These are phyloP conservation scores for Wallacemonas sp. DNA, from an alignment of 208 protist species.

Conservation along the genomic window DNA sequence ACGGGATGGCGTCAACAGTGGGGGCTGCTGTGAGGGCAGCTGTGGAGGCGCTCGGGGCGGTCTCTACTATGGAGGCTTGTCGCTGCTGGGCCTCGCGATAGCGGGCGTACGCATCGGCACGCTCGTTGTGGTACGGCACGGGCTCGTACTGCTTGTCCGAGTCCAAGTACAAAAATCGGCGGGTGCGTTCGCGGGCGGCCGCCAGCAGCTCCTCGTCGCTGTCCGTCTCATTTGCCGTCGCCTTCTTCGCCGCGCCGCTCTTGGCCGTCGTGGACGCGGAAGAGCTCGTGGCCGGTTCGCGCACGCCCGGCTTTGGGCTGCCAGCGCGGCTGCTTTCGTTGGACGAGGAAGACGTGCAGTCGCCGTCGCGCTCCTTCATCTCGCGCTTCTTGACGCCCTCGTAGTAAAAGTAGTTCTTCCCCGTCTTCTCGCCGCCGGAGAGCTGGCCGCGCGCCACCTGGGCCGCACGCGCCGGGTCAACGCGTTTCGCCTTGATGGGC, in stretches of 20 bases:
- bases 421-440: neutral
- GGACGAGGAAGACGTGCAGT: slow-evolving; percentile 25
- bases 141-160: slow-evolving; percentile 19
- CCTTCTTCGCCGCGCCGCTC: neutral
- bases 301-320: neutral
- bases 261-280: neutral
- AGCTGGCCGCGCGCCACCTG: slow-evolving; percentile 61
- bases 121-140: slow-evolving; percentile 22
- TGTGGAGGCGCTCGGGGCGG: too few relatives aligned
- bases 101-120: slow-evolving; percentile 21
- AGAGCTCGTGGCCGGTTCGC: neutral
- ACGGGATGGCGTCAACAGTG: neutral
- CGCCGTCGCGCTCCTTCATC: slow-evolving; percentile 18
- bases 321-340: slow-evolving; percentile 10
- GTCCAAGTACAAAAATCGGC: slow-evolving; percentile 45
- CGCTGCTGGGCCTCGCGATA: neutral
- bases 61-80: neutral
- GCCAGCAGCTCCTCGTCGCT: slow-evolving; percentile 57
- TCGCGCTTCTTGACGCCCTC: slow-evolving; percentile 21
- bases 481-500: slow-evolving; percentile 79
- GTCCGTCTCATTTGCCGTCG: slow-evolving; percentile 17
- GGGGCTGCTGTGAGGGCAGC: neutral
- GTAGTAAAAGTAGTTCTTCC: slow-evolving; percentile 50
- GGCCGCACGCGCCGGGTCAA: slow-evolving; percentile 57
- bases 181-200: slow-evolving; percentile 37